Evolutionary conservation across 1,284 basidiomycete genomes (phyloP).

Genomic region (Trametes pubescens): DNA sequence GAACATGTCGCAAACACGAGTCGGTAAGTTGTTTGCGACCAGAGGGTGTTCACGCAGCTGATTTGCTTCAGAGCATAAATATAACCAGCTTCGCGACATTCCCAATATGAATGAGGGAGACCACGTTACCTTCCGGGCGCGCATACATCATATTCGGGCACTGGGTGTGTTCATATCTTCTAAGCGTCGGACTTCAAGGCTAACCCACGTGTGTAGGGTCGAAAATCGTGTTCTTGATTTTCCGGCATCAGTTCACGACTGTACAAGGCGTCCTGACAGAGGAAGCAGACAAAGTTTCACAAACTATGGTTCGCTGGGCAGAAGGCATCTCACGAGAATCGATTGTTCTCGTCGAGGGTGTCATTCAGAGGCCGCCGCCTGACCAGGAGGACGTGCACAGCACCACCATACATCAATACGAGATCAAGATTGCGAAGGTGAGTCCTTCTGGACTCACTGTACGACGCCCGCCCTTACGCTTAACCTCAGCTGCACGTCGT

Average conservation of each 20-base stretch:
- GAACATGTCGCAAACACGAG: constrained; percentile 45
- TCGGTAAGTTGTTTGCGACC: constrained; percentile 15
- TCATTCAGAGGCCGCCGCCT: constrained; percentile 49
- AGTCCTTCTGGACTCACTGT: constrained; percentile 29
- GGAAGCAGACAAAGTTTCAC: constrained; percentile 61
- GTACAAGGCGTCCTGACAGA: constrained; percentile 71
- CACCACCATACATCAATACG: constrained; percentile 63
- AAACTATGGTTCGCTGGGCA: constrained; percentile 76
- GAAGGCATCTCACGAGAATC: constrained; percentile 63
- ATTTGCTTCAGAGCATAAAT: constrained; percentile 46
- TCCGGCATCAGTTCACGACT: constrained; percentile 68
- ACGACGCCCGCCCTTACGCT: background rate
- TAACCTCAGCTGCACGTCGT: constrained; percentile 50
- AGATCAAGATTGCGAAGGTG: constrained; percentile 67
- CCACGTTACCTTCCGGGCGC: constrained; percentile 63
- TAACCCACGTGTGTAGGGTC: constrained; percentile 30
- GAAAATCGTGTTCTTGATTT: constrained; percentile 72
- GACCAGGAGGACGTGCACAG: constrained; percentile 58
- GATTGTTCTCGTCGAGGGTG: constrained; percentile 70
- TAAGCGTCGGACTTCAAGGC: background rate
- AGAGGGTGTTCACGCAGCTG: background rate
- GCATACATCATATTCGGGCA: constrained; percentile 69
- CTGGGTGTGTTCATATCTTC: constrained; percentile 48
- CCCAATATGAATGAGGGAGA: constrained; percentile 52
- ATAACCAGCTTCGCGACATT: constrained; percentile 34